Evolutionary conservation across 495 filamentous ascomycete genomes (phyloP).

Genomic region (Trichoderma virens): DNA sequence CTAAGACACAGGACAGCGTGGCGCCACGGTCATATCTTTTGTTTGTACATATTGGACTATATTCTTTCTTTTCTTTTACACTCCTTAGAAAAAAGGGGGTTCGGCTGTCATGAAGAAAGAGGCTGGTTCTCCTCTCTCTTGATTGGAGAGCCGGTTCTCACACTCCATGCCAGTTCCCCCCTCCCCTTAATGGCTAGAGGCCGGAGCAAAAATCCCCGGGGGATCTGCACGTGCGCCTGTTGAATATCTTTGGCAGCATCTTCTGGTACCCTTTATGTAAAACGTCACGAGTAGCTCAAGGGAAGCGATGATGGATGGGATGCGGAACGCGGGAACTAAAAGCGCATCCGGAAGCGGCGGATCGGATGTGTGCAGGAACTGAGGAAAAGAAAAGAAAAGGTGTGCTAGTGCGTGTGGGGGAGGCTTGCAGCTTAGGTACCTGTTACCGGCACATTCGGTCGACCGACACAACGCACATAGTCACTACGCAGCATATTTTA

Average conservation of each 20-base stretch:
- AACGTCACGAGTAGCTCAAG: neutral
- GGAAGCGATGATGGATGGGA: neutral
- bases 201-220: neutral
- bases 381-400: neutral
- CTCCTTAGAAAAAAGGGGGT: neutral
- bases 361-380: neutral
- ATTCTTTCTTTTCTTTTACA: neutral
- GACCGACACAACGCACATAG: no score
- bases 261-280: neutral
- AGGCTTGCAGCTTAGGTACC: neutral
- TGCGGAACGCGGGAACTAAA: slow-evolving; percentile 2
- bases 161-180: no score
- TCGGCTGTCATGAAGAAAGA: neutral
- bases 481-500: no score
- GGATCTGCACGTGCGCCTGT: neutral
- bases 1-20: neutral
- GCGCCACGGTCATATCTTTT: slow-evolving; percentile 1
- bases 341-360: neutral
- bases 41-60: neutral
- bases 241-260: neutral
- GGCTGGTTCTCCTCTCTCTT: neutral
- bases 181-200: neutral
- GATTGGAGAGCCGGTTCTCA: no score
- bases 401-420: neutral
- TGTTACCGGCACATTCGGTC: neutral